Base-by-base conservation (phyloP, 2,329 filamentous ascomycete species). In the Arthrocladium fulminans region DNA sequence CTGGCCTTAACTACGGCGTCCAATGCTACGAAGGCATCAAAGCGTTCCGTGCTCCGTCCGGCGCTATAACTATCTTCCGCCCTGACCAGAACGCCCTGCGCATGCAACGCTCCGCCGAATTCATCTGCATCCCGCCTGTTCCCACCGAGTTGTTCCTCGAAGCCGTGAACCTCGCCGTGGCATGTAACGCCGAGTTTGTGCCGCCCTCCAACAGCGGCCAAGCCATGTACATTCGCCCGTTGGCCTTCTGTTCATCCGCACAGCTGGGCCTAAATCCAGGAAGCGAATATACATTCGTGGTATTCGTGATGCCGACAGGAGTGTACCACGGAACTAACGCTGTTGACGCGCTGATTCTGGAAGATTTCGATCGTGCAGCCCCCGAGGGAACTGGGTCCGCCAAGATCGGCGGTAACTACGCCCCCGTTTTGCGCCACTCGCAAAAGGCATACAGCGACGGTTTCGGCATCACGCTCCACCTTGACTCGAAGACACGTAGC, bases 11-110 rank as follows among this genome's bases (percentile, higher is more conserved):
- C 76, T 98, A 98, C 67, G 88, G 90, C 50, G 88, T 95, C 65
- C 92, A 97, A 72, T 90, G 88, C 60, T 98, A 94, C 73, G 92
- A 98, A 67, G 92, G 92, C n/a, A 81, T 97, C 65, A 97, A 97
- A 69, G 89, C 90, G 48, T 96, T 96, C 77, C 88, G 90, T 54
- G 73, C 76, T 2, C 85, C 88, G 15, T 79, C 84, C 65, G 64
- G 73, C 51, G 68, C 70, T 51, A 89, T 97, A 70, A 80, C 81
- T 64, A 79, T 97, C 65, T 97, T 97, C 79, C 84, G 90, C 3
- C 86, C 90, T 0, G 76, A 83, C 61, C 81, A 83, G 63, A 97
- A 97, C 66, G 92, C 89, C 30, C 68, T 71, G 35, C 86, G 90
- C 51, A 80, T 97, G 74, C 84, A 88, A 64, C 81, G 88, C 72